These are phyloP conservation scores for Sclerotinia borealis DNA, from an alignment of 2,329 filamentous ascomycete genomes.

Conservation along the genomic window DNA sequence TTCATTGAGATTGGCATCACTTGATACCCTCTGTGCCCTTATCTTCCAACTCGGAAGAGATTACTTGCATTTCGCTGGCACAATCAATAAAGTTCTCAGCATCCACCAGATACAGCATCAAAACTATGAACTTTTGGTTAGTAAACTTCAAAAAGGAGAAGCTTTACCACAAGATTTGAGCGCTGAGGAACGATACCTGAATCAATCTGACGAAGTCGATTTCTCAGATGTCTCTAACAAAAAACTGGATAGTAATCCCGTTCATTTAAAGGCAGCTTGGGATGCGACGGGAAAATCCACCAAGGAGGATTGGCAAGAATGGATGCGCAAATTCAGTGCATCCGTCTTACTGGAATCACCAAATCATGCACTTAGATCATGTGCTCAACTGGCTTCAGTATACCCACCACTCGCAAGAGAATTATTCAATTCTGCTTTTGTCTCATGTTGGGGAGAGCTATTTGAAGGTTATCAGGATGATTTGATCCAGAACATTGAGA, in stretches of 20 bases:
- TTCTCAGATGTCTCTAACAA: slow-evolving; percentile 83
- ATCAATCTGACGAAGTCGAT: slow-evolving; percentile 71
- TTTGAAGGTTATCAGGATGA: slow-evolving; percentile 98
- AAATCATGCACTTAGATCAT: slow-evolving; percentile 89
- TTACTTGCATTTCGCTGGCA: slow-evolving; percentile 88
- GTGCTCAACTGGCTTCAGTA: slow-evolving; percentile 82
- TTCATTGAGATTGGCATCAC: slow-evolving; percentile 68
- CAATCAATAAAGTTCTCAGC: slow-evolving; percentile 81
- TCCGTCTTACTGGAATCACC: slow-evolving; percentile 92
- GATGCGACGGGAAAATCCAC: slow-evolving; percentile 95
- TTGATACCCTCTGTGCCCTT: slow-evolving; percentile 90
- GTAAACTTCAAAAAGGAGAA: slow-evolving; percentile 90
- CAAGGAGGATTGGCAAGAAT: slow-evolving; percentile 98
- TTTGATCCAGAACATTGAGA: slow-evolving; percentile 90
- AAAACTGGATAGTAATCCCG: slow-evolving; percentile 94
- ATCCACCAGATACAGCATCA: slow-evolving; percentile 77
- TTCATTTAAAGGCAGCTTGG: slow-evolving; percentile 96
- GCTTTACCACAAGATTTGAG: slow-evolving; percentile 91
- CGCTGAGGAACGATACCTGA: slow-evolving; percentile 73
- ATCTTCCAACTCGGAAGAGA: slow-evolving; percentile 96
- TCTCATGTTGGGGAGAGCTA: slow-evolving; percentile 97
- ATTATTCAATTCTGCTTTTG: slow-evolving; percentile 97
- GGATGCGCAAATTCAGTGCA: slow-evolving; percentile 94
- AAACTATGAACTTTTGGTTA: slow-evolving; percentile 88
- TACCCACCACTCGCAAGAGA: slow-evolving; percentile 89